Evolutionary conservation across 1,284 basidiomycete species (phyloP).

Genomic region (Laetiporus sulphureus): DNA sequence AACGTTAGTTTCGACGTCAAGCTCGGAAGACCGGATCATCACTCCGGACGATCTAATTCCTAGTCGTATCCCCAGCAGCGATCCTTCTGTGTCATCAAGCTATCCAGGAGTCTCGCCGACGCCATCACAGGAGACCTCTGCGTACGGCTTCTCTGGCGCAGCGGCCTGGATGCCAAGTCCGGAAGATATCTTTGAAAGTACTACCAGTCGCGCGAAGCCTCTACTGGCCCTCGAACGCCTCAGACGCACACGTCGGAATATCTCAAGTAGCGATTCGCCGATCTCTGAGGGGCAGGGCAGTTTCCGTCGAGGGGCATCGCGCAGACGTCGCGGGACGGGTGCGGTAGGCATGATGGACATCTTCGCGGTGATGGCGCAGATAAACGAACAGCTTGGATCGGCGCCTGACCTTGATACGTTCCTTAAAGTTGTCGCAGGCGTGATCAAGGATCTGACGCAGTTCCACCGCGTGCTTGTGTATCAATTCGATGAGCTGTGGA

Average conservation of each 20-base stretch:
- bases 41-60: slow-evolving; percentile 17
- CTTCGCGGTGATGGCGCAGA: slow-evolving; percentile 76
- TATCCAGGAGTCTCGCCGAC: slow-evolving; percentile 4
- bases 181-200: slow-evolving; percentile 70
- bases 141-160: slow-evolving; percentile 23
- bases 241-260: slow-evolving; percentile 37
- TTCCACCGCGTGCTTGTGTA: slow-evolving; percentile 89
- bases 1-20: slow-evolving; percentile 22
- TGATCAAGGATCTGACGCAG: slow-evolving; percentile 79
- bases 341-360: slow-evolving; percentile 73
- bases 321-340: slow-evolving; percentile 20
- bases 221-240: slow-evolving; percentile 70
- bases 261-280: slow-evolving; percentile 8
- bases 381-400: slow-evolving; percentile 78
- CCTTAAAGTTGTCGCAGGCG: slow-evolving; percentile 73
- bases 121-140: slow-evolving; percentile 6
- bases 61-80: slow-evolving; percentile 6
- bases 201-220: slow-evolving; percentile 68
- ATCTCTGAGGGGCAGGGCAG: slow-evolving; percentile 15
- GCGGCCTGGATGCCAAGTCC: slow-evolving; percentile 43
- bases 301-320: slow-evolving; percentile 12
- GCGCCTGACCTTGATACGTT: slow-evolving; percentile 69
- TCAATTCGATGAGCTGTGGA: slow-evolving; percentile 73
- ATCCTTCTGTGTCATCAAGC: slow-evolving; percentile 3
- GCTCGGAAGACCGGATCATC: slow-evolving; percentile 13